These are phyloP conservation scores for Trametes sanguinea DNA, from an alignment of 768 basidiomycete genomes.

Conservation along the genomic window DNA sequence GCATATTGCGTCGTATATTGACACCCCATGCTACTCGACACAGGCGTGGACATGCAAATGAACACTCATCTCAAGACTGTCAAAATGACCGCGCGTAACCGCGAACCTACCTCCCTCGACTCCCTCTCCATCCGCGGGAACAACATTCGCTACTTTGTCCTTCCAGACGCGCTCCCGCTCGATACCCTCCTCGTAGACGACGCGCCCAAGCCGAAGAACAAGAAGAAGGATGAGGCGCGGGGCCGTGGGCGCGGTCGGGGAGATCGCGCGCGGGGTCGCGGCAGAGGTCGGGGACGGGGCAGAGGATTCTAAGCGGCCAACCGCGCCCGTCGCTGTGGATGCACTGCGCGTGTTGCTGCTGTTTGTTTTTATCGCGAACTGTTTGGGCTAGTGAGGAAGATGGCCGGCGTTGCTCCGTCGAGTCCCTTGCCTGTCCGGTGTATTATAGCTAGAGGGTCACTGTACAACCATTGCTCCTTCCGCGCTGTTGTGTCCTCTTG, in stretches of 20 bases:
- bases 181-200: constrained; percentile 98
- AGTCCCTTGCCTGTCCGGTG: constrained; percentile 5
- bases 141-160: constrained; percentile 93
- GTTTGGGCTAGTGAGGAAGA: background rate
- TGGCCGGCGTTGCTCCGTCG: background rate
- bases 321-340: background rate
- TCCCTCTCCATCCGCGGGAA: constrained; percentile 93
- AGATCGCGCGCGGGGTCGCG: constrained; percentile 54
- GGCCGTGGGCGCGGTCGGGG: constrained; percentile 64
- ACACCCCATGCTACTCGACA: background rate
- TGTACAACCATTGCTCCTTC: constrained; percentile 12
- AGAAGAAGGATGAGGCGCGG: constrained; percentile 83
- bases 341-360: constrained; percentile 2
- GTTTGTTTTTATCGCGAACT: background rate
- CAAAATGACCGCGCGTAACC: constrained; percentile 92
- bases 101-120: constrained; percentile 85
- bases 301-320: constrained; percentile 26
- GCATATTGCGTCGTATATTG: background rate
- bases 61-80: constrained; percentile 98
- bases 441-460: constrained; percentile 16
- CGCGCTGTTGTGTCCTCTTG: constrained; percentile 11
- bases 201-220: constrained; percentile 91
- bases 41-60: constrained; percentile 99
- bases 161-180: constrained; percentile 95
- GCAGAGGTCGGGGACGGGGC: constrained; percentile 44